A percentile compares a stretch with the other conserved stretches of the same genome.
These are phyloP conservation scores for Malassezia furfur DNA, from an alignment of 1,284 basidiomycete genomes.

Conservation along the genomic window DNA sequence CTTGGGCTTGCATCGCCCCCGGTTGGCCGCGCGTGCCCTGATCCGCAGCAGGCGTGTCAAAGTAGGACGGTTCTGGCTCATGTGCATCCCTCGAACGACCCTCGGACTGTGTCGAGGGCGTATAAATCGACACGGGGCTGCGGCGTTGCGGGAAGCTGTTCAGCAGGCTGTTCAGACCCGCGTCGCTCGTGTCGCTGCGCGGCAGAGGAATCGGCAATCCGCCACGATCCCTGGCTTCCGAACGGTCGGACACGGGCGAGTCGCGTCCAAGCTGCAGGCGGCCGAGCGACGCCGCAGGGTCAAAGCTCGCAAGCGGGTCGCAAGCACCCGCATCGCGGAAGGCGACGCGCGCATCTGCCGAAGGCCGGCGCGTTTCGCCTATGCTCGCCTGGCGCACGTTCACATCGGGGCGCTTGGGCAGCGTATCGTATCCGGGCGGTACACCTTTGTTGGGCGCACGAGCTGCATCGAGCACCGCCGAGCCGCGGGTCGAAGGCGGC, in stretches of 20 bases:
- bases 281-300: neutral
- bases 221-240: too few species aligned
- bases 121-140: neutral
- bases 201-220: too few species aligned
- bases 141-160: neutral
- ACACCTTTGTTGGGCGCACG: neutral
- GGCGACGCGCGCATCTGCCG: neutral
- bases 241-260: too few species aligned
- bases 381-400: neutral
- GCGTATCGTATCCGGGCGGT: neutral
- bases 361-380: neutral
- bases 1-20: too few species aligned
- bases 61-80: too few species aligned
- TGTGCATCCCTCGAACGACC: neutral
- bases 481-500: too few species aligned
- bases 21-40: too few species aligned
- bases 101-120: neutral
- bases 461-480: too few species aligned
- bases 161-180: neutral
- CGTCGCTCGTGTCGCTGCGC: neutral
- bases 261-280: neutral
- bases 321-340: neutral
- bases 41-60: too few species aligned
- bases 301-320: neutral
- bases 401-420: neutral